These are phyloP conservation scores for Fusarium sp. DNA, from an alignment of 2,329 filamentous ascomycete genomes.

Conservation along the genomic window DNA sequence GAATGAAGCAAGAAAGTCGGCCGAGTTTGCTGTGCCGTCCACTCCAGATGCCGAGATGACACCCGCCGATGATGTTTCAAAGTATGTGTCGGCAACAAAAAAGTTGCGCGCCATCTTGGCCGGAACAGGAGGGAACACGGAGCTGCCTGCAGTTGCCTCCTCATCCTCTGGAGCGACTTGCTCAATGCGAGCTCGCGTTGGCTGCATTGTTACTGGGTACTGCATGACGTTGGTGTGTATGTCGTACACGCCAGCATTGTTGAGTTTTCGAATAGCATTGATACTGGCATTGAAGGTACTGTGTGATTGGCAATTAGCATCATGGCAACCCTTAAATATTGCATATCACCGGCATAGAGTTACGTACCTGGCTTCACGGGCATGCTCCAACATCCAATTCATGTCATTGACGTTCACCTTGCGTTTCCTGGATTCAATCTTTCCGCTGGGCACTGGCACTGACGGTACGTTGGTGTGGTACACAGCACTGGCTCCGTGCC, in stretches of 20 bases:
- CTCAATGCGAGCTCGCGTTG: constrained; percentile 87
- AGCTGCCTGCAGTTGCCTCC: constrained; percentile 47
- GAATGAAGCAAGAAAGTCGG: constrained; percentile 64
- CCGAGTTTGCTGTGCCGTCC: constrained; percentile 59
- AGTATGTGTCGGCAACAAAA: constrained; percentile 66
- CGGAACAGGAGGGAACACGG: constrained; percentile 62
- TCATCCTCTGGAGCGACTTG: constrained; percentile 66
- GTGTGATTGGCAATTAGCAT: constrained; percentile 23
- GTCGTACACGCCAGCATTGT: constrained; percentile 85
- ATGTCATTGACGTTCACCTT: constrained; percentile 89
- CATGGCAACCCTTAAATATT: not conserved
- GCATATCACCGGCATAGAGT: not conserved
- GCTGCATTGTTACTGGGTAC: constrained; percentile 88
- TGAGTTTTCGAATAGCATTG: constrained; percentile 74
- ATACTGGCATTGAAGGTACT: constrained; percentile 89
- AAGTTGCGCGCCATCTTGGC: constrained; percentile 67
- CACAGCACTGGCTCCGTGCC: constrained; percentile 96
- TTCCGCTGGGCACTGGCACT: constrained; percentile 80
- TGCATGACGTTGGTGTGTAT: constrained; percentile 94
- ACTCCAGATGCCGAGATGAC: constrained; percentile 58
- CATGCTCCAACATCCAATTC: constrained; percentile 98
- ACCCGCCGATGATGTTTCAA: constrained; percentile 64
- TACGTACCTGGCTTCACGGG: constrained; percentile 83
- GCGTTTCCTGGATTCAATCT: constrained; percentile 84
- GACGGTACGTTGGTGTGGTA: constrained; percentile 87